Evolutionary conservation across 306 rosid species (phyloP).

Genomic region (Castanea mollissima): DNA sequence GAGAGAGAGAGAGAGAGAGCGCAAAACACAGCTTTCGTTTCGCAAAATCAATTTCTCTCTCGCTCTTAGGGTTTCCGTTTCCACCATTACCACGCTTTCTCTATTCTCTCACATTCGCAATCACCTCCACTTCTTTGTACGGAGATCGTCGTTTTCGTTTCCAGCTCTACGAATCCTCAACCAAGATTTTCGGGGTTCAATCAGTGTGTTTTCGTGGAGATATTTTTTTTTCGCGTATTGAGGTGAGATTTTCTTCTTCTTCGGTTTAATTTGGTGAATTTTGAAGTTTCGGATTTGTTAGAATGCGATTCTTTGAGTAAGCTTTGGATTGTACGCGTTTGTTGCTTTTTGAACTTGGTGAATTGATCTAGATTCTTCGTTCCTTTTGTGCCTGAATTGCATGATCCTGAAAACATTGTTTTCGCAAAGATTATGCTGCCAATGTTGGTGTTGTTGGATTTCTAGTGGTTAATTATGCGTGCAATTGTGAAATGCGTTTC

Average conservation of each 20-base stretch:
- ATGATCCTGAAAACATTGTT: not conserved
- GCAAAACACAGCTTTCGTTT: not conserved
- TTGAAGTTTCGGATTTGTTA: not conserved
- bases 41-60: conserved; percentile 7
- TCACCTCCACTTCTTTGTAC: not conserved
- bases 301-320: not conserved
- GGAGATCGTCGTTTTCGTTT: not conserved
- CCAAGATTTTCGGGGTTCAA: not conserved
- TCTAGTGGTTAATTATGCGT: not conserved
- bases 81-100: conserved; percentile 19
- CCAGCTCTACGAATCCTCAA: not conserved
- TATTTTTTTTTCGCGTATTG: not conserved
- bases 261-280: conserved; percentile 12
- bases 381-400: not conserved
- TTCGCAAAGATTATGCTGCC: not conserved
- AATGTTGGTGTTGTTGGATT: not conserved
- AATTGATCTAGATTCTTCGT: not conserved
- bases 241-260: conserved; percentile 12
- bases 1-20: conserved; percentile 1
- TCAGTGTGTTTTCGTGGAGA: not conserved
- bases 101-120: not conserved
- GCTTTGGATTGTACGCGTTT: not conserved
- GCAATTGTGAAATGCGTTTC: not conserved
- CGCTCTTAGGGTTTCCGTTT: conserved; percentile 28
- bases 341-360: not conserved